phyloP scores from a whole-genome alignment of 331 rosid genomes.

The Malus hybrid region DNA sequence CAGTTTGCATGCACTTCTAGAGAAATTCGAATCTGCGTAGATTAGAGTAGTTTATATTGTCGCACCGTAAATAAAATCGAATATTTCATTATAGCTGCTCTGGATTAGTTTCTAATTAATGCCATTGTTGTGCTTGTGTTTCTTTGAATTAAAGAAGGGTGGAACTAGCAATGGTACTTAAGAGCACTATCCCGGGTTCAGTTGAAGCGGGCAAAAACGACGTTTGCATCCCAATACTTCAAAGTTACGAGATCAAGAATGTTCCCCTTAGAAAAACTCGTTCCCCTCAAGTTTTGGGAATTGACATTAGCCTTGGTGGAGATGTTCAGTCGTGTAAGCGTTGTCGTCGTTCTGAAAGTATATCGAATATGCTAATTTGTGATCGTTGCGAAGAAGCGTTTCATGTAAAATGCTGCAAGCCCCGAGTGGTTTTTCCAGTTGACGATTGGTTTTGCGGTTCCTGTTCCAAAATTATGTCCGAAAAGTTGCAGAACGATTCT shows the following conservation, averaged over 20 bases:
- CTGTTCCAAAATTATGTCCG: neutral
- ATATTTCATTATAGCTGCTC: neutral
- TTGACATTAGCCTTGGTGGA: neutral
- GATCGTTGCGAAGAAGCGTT: conserved; percentile 8
- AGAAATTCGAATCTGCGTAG: too few species aligned
- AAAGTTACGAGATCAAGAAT: neutral
- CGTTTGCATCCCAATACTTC: neutral
- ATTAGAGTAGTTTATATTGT: too few species aligned
- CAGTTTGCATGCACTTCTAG: too few species aligned
- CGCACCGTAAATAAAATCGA: neutral
- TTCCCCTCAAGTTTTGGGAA: neutral
- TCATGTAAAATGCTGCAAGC: neutral
- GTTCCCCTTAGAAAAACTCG: neutral
- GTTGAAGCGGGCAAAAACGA: neutral
- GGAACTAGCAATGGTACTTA: neutral
- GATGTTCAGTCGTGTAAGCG: neutral
- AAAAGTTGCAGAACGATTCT: neutral
- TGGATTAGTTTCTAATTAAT: neutral
- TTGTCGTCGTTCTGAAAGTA: neutral
- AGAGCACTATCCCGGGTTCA: neutral
- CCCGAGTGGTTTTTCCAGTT: conserved; percentile 4
- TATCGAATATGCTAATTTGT: conserved; percentile 1
- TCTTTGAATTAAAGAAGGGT: neutral
- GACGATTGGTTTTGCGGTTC: conserved; percentile 11
- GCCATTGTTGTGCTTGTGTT: neutral